Evolutionary conservation across 495 filamentous ascomycete species (phyloP).

Genomic region (Aspergillus coremiiformis): DNA sequence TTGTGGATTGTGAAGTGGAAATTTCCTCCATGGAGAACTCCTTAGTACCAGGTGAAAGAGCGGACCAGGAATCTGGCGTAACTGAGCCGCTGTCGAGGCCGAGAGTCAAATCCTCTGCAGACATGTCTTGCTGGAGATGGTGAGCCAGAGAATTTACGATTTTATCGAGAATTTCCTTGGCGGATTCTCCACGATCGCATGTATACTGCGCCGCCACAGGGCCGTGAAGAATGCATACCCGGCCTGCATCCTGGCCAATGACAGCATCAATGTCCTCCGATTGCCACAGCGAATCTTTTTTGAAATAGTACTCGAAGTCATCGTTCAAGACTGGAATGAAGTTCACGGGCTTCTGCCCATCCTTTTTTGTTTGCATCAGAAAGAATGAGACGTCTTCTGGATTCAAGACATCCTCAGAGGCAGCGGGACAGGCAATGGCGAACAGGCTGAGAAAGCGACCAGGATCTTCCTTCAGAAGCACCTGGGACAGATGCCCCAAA

Average conservation of each 20-base stretch:
- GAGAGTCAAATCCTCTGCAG: neutral
- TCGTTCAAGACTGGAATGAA: conserved; percentile 34
- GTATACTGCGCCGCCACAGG: conserved; percentile 33
- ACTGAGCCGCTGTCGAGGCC: conserved; percentile 1
- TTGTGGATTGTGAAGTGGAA: conserved; percentile 5
- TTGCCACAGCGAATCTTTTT: conserved; percentile 41
- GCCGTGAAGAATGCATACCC: conserved; percentile 36
- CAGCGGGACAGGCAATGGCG: conserved; percentile 12
- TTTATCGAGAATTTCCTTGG: conserved; percentile 23
- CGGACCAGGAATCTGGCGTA: conserved; percentile 15
- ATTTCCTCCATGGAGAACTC: conserved; percentile 3
- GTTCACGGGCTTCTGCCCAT: conserved; percentile 30
- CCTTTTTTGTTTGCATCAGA: conserved; percentile 19
- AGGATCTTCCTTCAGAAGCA: conserved; percentile 2
- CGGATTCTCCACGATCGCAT: conserved; percentile 19
- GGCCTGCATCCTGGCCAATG: conserved; percentile 26
- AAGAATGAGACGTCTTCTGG: conserved; percentile 30
- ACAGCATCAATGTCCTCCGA: conserved; percentile 37
- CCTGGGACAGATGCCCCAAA: neutral
- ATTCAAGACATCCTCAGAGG: conserved; percentile 17
- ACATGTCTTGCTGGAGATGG: conserved; percentile 10
- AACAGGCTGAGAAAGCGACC: conserved; percentile 11
- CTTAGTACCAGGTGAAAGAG: neutral
- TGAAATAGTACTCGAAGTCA: conserved; percentile 38
- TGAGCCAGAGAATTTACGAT: conserved; percentile 13